Evolutionary conservation across 257 asterid species (phyloP).

Genomic region (Misopates orontium): DNA sequence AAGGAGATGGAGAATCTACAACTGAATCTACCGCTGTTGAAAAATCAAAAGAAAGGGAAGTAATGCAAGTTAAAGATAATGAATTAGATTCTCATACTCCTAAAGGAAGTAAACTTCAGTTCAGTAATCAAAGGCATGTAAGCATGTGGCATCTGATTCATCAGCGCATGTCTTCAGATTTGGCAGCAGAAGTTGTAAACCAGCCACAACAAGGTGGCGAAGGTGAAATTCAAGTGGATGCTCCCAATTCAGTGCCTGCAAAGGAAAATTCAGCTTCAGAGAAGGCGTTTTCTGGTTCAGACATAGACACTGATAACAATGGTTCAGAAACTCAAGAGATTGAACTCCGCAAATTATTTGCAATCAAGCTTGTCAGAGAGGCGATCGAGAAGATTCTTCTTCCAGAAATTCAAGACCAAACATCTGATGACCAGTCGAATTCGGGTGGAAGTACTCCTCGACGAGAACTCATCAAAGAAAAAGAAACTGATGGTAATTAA

Average conservation of each 20-base stretch:
- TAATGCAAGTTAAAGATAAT: conserved; percentile 13
- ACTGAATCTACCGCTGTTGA: conserved; percentile 26
- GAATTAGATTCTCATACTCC: conserved; percentile 19
- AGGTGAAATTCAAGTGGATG: conserved; percentile 29
- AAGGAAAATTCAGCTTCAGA: conserved; percentile 23
- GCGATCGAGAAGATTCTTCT: conserved; percentile 97
- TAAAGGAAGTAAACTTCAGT: conserved; percentile 28
- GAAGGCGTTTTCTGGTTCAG: conserved; percentile 31
- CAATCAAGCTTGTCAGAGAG: conserved; percentile 87
- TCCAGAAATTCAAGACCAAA: conserved; percentile 87
- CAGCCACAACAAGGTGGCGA: conserved; percentile 19
- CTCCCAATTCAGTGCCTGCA: conserved; percentile 22
- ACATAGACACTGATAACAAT: conserved; percentile 23
- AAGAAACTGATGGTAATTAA: conserved; percentile 45
- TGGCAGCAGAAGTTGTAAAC: conserved; percentile 25
- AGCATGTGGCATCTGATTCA: conserved; percentile 66
- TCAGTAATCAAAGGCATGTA: conserved; percentile 46
- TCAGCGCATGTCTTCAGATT: conserved; percentile 45
- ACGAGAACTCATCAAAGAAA: conserved; percentile 39
- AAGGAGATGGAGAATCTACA: conserved; percentile 29
- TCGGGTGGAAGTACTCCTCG: conserved; percentile 53
- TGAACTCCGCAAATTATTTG: conserved; percentile 65
- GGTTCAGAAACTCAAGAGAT: conserved; percentile 58
- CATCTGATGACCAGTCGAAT: conserved; percentile 65
- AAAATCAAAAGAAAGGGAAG: conserved; percentile 27